These are phyloP conservation scores for Leishmania braziliensis DNA, from an alignment of 208 protist species.

Conservation along the genomic window DNA sequence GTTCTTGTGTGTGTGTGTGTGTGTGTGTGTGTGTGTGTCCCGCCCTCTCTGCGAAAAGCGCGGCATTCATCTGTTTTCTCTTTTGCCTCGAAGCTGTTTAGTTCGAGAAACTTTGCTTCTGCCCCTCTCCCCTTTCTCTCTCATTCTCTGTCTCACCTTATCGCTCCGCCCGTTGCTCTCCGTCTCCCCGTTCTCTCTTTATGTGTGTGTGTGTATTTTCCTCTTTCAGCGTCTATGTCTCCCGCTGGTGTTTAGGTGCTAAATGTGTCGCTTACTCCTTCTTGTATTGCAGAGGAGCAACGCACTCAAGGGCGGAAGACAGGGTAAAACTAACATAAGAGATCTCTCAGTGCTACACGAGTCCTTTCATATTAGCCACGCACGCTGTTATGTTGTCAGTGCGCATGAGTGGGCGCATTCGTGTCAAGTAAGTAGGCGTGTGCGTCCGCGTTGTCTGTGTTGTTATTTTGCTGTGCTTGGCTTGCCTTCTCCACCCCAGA, in stretches of 20 bases:
- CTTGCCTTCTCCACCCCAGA: background rate
- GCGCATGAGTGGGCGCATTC: background rate
- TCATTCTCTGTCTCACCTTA: background rate
- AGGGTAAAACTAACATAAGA: background rate
- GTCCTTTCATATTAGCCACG: background rate
- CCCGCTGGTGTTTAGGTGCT: background rate
- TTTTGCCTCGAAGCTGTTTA: background rate
- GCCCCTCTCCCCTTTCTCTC: background rate
- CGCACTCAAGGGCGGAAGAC: background rate
- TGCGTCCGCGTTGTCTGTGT: slow-evolving; percentile 9
- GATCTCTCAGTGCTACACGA: background rate
- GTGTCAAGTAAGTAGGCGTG: background rate
- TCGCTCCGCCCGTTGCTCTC: background rate
- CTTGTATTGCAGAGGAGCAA: background rate
- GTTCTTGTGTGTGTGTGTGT: background rate
- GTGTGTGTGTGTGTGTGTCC: background rate
- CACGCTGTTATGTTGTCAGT: background rate
- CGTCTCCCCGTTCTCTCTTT: background rate
- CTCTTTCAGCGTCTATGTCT: background rate
- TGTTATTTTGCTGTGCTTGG: background rate
- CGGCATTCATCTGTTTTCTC: background rate
- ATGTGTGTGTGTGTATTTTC: no score
- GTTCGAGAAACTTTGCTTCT: no score
- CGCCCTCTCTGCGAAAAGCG: background rate
- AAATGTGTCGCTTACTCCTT: background rate